Evolutionary conservation across 345 rosid genomes (phyloP).

Genomic region (Cochlearia excelsa): DNA sequence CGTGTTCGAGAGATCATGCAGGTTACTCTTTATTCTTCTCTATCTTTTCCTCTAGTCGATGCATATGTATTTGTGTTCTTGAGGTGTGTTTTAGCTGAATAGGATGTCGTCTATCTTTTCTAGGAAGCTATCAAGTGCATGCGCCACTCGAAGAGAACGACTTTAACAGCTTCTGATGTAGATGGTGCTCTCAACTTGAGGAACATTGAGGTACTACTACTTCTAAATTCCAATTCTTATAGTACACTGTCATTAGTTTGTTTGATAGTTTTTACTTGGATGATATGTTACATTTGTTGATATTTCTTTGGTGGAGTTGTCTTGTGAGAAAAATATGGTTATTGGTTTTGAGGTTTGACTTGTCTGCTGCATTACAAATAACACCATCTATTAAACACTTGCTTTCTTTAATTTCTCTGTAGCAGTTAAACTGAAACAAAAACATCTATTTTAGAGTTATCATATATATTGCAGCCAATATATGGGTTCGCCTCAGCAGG

Average conservation of each 20-base stretch:
- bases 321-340: constrained; percentile 4
- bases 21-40: constrained; percentile 34
- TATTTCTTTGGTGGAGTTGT: constrained; percentile 3
- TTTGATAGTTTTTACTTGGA: constrained; percentile 16
- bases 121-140: constrained; percentile 93
- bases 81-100: constrained; percentile 5
- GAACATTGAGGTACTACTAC: constrained; percentile 66
- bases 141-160: constrained; percentile 89
- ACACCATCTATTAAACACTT: not conserved
- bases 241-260: not conserved
- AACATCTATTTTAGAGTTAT: constrained; percentile 23
- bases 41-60: not conserved
- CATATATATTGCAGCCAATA: constrained; percentile 55
- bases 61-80: constrained; percentile 11
- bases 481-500: constrained; percentile 84
- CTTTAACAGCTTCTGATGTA: constrained; percentile 69
- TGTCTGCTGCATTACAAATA: constrained; percentile 11
- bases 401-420: constrained; percentile 1
- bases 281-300: constrained; percentile 5
- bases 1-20: constrained; percentile 94
- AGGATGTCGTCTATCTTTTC: constrained; percentile 5
- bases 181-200: constrained; percentile 80
- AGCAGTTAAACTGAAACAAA: constrained; percentile 10
- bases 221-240: constrained; percentile 1
- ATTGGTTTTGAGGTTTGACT: constrained; percentile 17